These are phyloP conservation scores for Metarhizium sp. DNA, from an alignment of 2,329 filamentous ascomycete genomes.

Conservation along the genomic window DNA sequence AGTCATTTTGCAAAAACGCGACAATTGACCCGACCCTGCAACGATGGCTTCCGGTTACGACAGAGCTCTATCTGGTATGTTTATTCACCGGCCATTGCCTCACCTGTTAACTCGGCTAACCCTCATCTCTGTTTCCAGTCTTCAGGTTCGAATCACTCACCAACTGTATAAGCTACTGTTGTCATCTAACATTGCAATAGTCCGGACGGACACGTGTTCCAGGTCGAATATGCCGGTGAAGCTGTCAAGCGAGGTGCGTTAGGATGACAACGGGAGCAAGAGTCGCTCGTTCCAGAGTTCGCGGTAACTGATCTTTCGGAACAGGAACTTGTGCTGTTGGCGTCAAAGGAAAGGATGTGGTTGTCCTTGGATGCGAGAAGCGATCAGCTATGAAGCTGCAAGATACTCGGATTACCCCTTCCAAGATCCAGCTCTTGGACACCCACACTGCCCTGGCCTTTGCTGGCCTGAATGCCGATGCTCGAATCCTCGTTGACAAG, in stretches of 20 bases:
- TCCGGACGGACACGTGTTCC: slow-evolving; percentile 98
- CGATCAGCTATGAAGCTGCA: slow-evolving; percentile 98
- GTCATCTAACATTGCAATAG: slow-evolving; percentile 48
- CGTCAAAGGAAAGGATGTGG: slow-evolving; percentile 89
- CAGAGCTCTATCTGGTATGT: slow-evolving; percentile 93
- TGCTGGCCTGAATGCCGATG: slow-evolving; percentile 93
- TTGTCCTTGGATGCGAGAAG: slow-evolving; percentile 97
- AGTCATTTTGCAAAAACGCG: neutral
- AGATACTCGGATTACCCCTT: slow-evolving; percentile 97
- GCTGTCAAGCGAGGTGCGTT: slow-evolving; percentile 87
- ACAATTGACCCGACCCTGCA: neutral
- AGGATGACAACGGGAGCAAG: neutral
- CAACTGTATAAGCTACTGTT: neutral
- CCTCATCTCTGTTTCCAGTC: slow-evolving; percentile 50
- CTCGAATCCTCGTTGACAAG: slow-evolving; percentile 96
- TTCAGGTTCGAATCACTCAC: slow-evolving; percentile 54
- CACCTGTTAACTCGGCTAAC: neutral
- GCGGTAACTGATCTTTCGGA: slow-evolving; percentile 7
- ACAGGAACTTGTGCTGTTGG: slow-evolving; percentile 93
- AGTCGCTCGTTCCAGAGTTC: slow-evolving; percentile 6
- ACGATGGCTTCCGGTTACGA: slow-evolving; percentile 91
- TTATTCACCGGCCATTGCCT: slow-evolving; percentile 4
- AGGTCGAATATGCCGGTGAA: slow-evolving; percentile 98
- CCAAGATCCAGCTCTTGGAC: slow-evolving; percentile 95
- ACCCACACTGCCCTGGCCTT: slow-evolving; percentile 95